Evolutionary conservation across 805 yeast species (phyloP), one percentile per base, ranked within the genome.

Genomic region (Vanderwaltozyma yarrowii): DNA sequence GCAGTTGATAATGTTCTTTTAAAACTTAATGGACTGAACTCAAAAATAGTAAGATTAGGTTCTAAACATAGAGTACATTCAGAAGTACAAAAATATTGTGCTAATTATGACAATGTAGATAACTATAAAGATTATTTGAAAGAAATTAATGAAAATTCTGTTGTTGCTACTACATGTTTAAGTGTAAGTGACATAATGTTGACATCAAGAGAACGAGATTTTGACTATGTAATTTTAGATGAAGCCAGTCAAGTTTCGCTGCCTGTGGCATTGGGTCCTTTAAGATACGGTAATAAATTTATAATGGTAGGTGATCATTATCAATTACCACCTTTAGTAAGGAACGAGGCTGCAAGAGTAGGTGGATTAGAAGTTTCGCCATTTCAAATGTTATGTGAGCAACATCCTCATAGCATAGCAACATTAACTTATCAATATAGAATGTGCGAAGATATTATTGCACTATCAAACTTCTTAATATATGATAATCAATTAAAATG

Each of bases 171-270:
- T 2, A 92, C 98, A 0, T 84, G 95, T 52, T 64, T 89, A 32
- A 88, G 94, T 0, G 71, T 86, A 9, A 46, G 41, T 15, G 58
- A 55, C 33, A 33, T 47, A 1, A 20, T 51, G 33, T 45, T 53
- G 37, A 61, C 71, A 5, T 35, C 49, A 24, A 42, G 46, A 18
- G 50, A 66, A 50, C 59, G 74, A 25, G 68, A 64, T 13, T 92
- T 92, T 59, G 98, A 92, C 52, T 89, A 83, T 54, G 94, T 96
- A 54, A 87, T 92, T 30, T 72, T 92, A 32, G 99, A 92, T 58
- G 99, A 92, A 58, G 97, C 97, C 0, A 87, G 96, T 1, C 98
- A 92, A 53, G 83, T 89, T 0, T 80, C 96, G 0, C 69, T 89
- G 69, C 98, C 99, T 0, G 70, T 84, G 5, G 82, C 94, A 48